These are phyloP conservation scores for Grosmannia clavigera DNA, from an alignment of 2,329 filamentous ascomycete species.

Conservation along the genomic window DNA sequence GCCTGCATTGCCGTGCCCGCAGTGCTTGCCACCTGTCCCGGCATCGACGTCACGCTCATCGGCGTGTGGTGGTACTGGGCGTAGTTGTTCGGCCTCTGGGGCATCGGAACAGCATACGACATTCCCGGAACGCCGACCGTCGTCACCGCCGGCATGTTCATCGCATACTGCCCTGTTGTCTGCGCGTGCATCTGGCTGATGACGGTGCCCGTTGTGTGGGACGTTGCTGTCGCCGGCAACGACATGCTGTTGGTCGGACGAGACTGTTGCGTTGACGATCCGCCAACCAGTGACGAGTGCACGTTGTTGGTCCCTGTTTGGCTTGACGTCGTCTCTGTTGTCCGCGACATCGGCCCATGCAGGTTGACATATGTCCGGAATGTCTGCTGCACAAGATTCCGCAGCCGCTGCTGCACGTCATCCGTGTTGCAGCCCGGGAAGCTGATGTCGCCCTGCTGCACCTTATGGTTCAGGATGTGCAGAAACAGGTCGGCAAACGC, in stretches of 20 bases:
- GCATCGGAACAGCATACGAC: constrained; percentile 1
- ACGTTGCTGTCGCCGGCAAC: constrained; percentile 1
- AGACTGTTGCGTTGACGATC: constrained; percentile 8
- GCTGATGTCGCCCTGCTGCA: constrained; percentile 14
- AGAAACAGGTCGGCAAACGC: constrained; percentile 15
- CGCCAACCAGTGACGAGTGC: constrained; percentile 5
- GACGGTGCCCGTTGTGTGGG: background rate
- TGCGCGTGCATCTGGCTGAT: background rate
- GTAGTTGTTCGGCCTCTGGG: background rate
- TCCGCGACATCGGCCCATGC: constrained; percentile 8
- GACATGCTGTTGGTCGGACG: constrained; percentile 2
- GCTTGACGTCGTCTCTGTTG: constrained; percentile 13
- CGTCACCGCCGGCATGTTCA: background rate
- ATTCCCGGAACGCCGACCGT: background rate
- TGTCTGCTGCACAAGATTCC: constrained; percentile 13
- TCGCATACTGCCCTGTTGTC: background rate
- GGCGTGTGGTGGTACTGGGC: background rate
- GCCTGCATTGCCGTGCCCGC: background rate
- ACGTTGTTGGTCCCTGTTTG: constrained; percentile 6
- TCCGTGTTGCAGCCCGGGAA: constrained; percentile 6
- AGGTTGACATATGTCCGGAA: constrained; percentile 14
- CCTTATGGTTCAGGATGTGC: constrained; percentile 15
- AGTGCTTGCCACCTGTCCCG: background rate
- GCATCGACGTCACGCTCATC: background rate
- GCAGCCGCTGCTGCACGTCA: constrained; percentile 10